phyloP scores from a whole-genome alignment of 768 basidiomycete genomes.

The Udeniomyces megalosporus region DNA sequence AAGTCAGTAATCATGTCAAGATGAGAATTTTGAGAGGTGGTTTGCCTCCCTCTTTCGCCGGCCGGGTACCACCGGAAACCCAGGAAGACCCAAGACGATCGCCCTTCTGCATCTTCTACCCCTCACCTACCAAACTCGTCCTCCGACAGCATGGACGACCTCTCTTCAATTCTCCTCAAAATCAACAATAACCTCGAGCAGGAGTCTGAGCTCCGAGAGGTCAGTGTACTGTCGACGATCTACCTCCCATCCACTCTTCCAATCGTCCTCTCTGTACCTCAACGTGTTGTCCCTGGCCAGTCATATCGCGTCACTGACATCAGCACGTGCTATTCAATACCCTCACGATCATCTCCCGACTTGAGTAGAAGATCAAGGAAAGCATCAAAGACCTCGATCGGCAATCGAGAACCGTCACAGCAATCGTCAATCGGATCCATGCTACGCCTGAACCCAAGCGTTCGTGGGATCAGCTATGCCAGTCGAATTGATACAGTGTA shows the following conservation, averaged over 20 bases:
- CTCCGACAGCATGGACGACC: slow-evolving; percentile 2
- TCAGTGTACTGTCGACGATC: background rate
- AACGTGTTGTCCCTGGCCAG: background rate
- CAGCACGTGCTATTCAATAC: background rate
- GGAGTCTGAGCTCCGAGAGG: slow-evolving; percentile 3
- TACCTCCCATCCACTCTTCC: background rate
- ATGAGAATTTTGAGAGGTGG: too few relatives aligned
- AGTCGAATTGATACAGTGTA: too few relatives aligned
- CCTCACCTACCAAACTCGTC: too few relatives aligned
- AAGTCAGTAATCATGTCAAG: background rate
- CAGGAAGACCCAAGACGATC: too few relatives aligned
- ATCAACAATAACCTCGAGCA: slow-evolving; percentile 5
- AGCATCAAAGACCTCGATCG: slow-evolving; percentile 16
- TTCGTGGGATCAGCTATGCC: too few relatives aligned
- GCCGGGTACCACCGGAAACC: too few relatives aligned
- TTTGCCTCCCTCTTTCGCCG: too few relatives aligned
- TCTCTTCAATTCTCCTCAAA: slow-evolving; percentile 5
- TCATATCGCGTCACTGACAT: too few relatives aligned
- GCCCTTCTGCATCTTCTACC: too few relatives aligned
- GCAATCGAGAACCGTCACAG: slow-evolving; percentile 13
- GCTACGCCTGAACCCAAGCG: background rate
- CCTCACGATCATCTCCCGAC: background rate
- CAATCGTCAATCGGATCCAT: slow-evolving; percentile 10
- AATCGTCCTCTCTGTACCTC: background rate
- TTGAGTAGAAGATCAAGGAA: slow-evolving; percentile 17